phyloP scores from a whole-genome alignment of 2,329 filamentous ascomycete genomes.

The Aspergillus carbonarius region DNA sequence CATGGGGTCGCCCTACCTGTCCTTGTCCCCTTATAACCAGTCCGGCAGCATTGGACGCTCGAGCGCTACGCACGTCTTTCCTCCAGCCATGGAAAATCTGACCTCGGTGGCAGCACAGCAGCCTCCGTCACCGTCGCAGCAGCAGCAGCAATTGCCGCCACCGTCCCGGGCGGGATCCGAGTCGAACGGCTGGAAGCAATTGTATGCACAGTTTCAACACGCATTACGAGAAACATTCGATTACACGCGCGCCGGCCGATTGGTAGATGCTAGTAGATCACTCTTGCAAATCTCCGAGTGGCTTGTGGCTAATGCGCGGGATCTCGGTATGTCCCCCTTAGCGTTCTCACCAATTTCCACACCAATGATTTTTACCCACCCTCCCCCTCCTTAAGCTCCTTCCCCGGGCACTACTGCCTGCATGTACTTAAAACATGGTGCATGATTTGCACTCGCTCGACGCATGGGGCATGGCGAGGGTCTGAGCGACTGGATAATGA shows the following conservation, averaged over 20 bases:
- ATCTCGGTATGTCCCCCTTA: slow-evolving; percentile 58
- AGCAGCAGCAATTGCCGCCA: slow-evolving; percentile 10
- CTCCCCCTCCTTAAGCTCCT: neutral
- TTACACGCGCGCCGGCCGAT: slow-evolving; percentile 62
- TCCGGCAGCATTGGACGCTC: slow-evolving; percentile 58
- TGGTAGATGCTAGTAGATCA: slow-evolving; percentile 59
- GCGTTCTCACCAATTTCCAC: slow-evolving; percentile 20
- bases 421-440: neutral
- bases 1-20: slow-evolving; percentile 62
- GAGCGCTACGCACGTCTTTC: slow-evolving; percentile 52
- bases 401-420: neutral
- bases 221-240: slow-evolving; percentile 66
- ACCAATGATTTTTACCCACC: neutral
- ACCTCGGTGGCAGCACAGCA: slow-evolving; percentile 30
- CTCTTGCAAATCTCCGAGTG: slow-evolving; percentile 65
- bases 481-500: neutral
- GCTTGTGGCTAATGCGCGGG: slow-evolving; percentile 64
- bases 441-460: neutral
- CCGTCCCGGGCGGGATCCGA: slow-evolving; percentile 34
- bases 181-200: slow-evolving; percentile 60
- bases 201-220: slow-evolving; percentile 63
- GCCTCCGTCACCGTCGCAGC: slow-evolving; percentile 28
- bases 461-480: neutral
- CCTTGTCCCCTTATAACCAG: slow-evolving; percentile 61
- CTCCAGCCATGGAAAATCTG: slow-evolving; percentile 54